Conservation (phyloP, 768 basidiomycete genomes). For the Mycena leptocephala region DNA sequence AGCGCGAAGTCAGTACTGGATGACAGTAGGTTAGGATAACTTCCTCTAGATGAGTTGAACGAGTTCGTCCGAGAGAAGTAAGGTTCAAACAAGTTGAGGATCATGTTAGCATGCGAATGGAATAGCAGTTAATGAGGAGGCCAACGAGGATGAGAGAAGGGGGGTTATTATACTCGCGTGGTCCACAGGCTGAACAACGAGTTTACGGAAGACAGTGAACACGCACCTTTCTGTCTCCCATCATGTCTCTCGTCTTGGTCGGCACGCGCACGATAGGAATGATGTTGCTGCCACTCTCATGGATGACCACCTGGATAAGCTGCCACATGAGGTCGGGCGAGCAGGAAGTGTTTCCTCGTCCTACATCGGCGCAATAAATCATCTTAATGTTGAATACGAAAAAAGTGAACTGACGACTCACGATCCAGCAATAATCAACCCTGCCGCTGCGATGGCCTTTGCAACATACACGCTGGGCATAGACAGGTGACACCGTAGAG, state of each 20-base stretch:
- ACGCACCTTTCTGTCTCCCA: too few species aligned
- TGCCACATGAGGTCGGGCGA: background rate
- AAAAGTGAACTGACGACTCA: background rate
- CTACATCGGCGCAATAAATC: background rate
- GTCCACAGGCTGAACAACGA: too few species aligned
- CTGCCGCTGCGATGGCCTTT: background rate
- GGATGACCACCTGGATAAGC: background rate
- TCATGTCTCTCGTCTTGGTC: slow-evolving; percentile 3
- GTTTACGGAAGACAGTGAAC: too few species aligned
- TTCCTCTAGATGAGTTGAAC: too few species aligned
- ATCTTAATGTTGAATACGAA: background rate
- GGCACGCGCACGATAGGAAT: slow-evolving; percentile 31
- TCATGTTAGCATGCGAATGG: too few species aligned
- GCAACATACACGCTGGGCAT: slow-evolving; percentile 11
- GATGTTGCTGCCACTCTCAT: background rate
- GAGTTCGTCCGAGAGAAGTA: too few species aligned
- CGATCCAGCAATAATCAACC: slow-evolving; percentile 20
- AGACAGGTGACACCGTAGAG: background rate
- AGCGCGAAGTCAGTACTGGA: too few species aligned
- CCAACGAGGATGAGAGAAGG: too few species aligned
- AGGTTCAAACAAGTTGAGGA: too few species aligned
- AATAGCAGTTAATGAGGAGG: too few species aligned
- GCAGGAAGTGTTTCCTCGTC: background rate
- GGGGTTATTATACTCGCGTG: too few species aligned
- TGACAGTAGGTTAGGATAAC: too few species aligned